Evolutionary conservation across 73 alveolate genomes (phyloP).

Genomic region (Paramecium sonneborni): DNA sequence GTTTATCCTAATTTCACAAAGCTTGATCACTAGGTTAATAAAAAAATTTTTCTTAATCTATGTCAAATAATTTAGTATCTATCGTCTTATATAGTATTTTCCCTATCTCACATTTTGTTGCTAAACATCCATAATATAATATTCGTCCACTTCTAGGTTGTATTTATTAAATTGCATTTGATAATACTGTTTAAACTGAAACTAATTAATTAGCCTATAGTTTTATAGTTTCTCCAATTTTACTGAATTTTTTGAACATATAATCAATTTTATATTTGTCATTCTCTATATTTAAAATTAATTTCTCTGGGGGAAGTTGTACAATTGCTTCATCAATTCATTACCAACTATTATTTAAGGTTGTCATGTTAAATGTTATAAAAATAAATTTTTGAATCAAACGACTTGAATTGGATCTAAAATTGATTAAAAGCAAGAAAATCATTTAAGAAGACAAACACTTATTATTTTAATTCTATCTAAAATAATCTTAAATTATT

Average conservation of each 20-base stretch:
- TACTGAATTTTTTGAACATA: conserved; percentile 72
- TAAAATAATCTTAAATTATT: conserved; percentile 67
- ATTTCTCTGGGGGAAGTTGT: conserved; percentile 75
- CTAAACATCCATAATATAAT: conserved; percentile 45
- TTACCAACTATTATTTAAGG: conserved; percentile 68
- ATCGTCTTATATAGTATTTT: conserved; percentile 15
- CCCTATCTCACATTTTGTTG: conserved; percentile 56
- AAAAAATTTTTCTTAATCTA: conserved; percentile 47
- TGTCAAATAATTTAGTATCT: conserved; percentile 33
- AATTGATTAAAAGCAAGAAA: conserved; percentile 61
- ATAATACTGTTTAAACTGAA: conserved; percentile 58
- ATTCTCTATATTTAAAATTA: conserved; percentile 69
- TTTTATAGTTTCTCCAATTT: conserved; percentile 25
- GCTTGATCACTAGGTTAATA: conserved; percentile 48
- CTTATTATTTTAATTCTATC: conserved; percentile 69
- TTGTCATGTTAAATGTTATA: conserved; percentile 72
- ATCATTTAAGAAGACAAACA: conserved; percentile 69
- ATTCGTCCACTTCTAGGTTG: conserved; percentile 57
- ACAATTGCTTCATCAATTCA: conserved; percentile 79
- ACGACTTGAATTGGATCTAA: conserved; percentile 77
- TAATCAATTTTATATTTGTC: conserved; percentile 79
- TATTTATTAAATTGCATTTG: conserved; percentile 27
- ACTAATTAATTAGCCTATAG: conserved; percentile 37
- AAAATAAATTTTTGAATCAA: conserved; percentile 71
- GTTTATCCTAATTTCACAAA: conserved; percentile 38